These are phyloP conservation scores for Blepharisma undulans DNA, from an alignment of 169 alveolate species.

Conservation along the genomic window DNA sequence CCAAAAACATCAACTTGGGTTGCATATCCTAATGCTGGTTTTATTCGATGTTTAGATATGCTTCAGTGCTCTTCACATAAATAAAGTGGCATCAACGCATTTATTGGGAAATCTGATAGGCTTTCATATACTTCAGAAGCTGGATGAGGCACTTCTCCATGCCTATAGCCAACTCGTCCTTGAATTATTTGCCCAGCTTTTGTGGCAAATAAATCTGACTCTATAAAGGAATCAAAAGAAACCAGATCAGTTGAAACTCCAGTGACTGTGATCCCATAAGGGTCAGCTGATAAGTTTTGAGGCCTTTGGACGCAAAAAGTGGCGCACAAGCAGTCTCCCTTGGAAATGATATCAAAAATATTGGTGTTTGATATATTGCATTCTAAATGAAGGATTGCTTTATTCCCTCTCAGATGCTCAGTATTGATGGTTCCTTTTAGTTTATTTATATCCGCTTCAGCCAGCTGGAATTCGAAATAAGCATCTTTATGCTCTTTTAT, in stretches of 20 bases:
- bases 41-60: background rate
- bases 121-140: background rate
- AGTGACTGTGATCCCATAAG: background rate
- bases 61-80: slow-evolving; percentile 24
- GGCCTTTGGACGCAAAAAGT: slow-evolving; percentile 35
- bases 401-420: background rate
- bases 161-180: background rate
- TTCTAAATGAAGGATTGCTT: background rate
- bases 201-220: slow-evolving; percentile 17
- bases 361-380: background rate
- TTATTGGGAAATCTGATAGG: background rate
- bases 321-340: slow-evolving; percentile 38
- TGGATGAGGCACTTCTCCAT: background rate
- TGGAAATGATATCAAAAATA: background rate
- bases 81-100: slow-evolving; percentile 23
- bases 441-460: background rate
- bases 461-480: background rate
- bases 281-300: background rate
- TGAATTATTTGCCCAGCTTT: slow-evolving; percentile 36
- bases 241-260: background rate
- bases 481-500: background rate
- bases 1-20: slow-evolving; percentile 31
- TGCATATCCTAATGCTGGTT: background rate
- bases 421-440: background rate
- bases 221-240: slow-evolving; percentile 3